phyloP scores from a whole-genome alignment of 1,284 basidiomycete genomes.

The Fomitopsis schrenkii region DNA sequence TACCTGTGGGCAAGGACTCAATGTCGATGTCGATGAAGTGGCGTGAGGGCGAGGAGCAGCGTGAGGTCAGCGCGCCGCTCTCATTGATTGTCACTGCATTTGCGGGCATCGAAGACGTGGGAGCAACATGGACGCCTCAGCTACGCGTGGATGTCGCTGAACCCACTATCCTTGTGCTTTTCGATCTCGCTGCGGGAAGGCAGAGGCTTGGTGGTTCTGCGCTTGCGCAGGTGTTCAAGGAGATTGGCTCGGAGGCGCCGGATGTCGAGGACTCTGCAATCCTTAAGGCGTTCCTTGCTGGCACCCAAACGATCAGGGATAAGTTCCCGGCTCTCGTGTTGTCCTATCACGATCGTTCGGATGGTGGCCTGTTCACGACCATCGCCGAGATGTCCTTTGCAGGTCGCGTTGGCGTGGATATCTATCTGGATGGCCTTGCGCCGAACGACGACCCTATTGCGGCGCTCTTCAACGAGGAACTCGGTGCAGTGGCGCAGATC shows the following conservation, averaged over 20 bases:
- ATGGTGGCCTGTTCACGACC: constrained; percentile 92
- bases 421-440: constrained; percentile 62
- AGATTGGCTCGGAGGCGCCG: constrained; percentile 85
- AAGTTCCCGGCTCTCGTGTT: constrained; percentile 66
- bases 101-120: constrained; percentile 79
- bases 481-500: constrained; percentile 92
- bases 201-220: constrained; percentile 93
- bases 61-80: constrained; percentile 86
- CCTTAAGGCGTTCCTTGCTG: constrained; percentile 81
- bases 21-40: constrained; percentile 99
- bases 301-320: constrained; percentile 67
- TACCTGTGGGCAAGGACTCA: constrained; percentile 98
- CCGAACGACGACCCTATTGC: constrained; percentile 53
- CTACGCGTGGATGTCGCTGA: constrained; percentile 64
- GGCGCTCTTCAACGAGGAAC: constrained; percentile 92
- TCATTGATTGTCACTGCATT: constrained; percentile 96
- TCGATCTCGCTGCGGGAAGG: constrained; percentile 86
- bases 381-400: constrained; percentile 97
- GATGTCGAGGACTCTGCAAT: constrained; percentile 81
- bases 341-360: constrained; percentile 97
- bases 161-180: constrained; percentile 77
- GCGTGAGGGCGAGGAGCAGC: constrained; percentile 58
- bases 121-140: constrained; percentile 91
- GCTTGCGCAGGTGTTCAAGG: constrained; percentile 91
- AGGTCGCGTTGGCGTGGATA: constrained; percentile 74